phyloP scores from a whole-genome alignment of 2,329 filamentous ascomycete species.

The Aspergillus candidus region DNA sequence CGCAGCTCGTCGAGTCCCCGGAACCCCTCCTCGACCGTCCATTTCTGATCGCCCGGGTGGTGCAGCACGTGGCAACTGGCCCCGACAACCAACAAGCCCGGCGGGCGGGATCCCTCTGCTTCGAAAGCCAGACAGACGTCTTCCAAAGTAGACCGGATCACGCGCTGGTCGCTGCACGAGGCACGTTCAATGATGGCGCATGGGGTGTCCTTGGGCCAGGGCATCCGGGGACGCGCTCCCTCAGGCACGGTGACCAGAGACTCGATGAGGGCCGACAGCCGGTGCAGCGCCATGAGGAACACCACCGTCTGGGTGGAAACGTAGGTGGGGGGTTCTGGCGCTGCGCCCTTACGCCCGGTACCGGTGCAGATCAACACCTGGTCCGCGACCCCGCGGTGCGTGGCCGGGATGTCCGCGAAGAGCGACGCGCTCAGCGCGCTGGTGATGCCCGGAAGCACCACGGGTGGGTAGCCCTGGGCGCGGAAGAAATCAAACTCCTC shows the following conservation, averaged over 20 bases:
- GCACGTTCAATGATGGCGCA: constrained; percentile 92
- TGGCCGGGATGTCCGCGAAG: constrained; percentile 81
- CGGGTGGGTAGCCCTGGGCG: constrained; percentile 59
- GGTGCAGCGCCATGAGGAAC: constrained; percentile 91
- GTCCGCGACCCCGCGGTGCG: constrained; percentile 83
- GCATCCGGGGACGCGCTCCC: constrained; percentile 21
- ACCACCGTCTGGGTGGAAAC: constrained; percentile 74
- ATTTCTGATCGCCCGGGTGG: constrained; percentile 55
- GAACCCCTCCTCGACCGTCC: constrained; percentile 86
- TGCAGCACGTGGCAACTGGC: constrained; percentile 73
- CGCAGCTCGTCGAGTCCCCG: constrained; percentile 57
- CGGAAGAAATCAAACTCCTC: constrained; percentile 88
- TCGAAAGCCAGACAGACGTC: constrained; percentile 78
- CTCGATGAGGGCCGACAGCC: constrained; percentile 65
- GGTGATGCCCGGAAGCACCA: constrained; percentile 84
- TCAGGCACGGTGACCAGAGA: constrained; percentile 52
- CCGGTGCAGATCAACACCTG: constrained; percentile 96
- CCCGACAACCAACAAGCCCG: constrained; percentile 81
- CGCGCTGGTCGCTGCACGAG: constrained; percentile 87
- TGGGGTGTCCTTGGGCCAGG: constrained; percentile 71
- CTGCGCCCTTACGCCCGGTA: constrained; percentile 81
- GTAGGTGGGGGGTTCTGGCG: constrained; percentile 75
- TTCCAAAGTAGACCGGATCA: constrained; percentile 79
- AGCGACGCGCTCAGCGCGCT: constrained; percentile 80
- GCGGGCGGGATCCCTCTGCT: constrained; percentile 80